Percentiles rank a stretch among this genome's conserved stretches.
Evolutionary conservation across 352 stramenopile species (phyloP).

Genomic region (Peronospora destructor): DNA sequence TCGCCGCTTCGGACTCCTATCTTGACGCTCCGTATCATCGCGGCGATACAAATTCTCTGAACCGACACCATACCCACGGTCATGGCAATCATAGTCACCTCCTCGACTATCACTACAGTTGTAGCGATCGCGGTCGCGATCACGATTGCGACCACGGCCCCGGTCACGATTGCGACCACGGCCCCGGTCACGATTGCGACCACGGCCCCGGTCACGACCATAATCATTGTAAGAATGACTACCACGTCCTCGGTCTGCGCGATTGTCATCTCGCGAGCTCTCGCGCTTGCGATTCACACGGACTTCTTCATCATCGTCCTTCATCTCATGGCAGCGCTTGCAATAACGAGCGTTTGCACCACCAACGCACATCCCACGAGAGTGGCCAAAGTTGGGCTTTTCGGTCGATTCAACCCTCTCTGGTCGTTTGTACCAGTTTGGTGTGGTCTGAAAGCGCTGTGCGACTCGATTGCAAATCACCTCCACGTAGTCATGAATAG

Average conservation of each 20-base stretch:
- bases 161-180: conserved; percentile 14
- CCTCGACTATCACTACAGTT: conserved; percentile 13
- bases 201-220: conserved; percentile 12
- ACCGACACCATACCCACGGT: conserved; percentile 23
- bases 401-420: conserved; percentile 47
- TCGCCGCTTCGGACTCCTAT: conserved; percentile 36
- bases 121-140: conserved; percentile 13
- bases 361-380: conserved; percentile 51
- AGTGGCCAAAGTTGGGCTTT: conserved; percentile 48
- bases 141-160: conserved; percentile 10
- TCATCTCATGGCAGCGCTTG: conserved; percentile 64
- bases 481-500: conserved; percentile 96
- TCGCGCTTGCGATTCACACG: conserved; percentile 19
- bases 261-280: conserved; percentile 19
- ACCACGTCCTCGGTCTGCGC: conserved; percentile 18
- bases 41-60: conserved; percentile 27
- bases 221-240: conserved; percentile 23
- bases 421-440: conserved; percentile 60
- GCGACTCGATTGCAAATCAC: conserved; percentile 91
- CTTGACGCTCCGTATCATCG: conserved; percentile 24
- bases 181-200: conserved; percentile 13
- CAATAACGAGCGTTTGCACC: conserved; percentile 51
- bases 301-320: conserved; percentile 46
- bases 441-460: conserved; percentile 70
- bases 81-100: conserved; percentile 21